phyloP scores from a whole-genome alignment of 2,329 filamentous ascomycete species.

The Fusarium xylarioides region DNA sequence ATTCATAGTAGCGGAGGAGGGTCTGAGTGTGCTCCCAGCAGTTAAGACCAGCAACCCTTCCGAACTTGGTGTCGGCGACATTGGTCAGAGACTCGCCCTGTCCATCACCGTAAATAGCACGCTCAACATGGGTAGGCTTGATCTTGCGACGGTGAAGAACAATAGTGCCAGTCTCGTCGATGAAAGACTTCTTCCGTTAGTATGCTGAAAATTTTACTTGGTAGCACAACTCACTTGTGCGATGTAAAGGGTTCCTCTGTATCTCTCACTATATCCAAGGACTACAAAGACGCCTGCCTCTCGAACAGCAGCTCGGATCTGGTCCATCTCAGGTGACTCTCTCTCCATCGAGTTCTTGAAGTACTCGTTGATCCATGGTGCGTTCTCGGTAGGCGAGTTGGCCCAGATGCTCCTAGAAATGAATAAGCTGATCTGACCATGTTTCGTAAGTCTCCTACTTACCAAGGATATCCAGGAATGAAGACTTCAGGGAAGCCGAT shows the following conservation, averaged over 20 bases:
- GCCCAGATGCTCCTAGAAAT: constrained; percentile 42
- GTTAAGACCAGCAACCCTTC: constrained; percentile 53
- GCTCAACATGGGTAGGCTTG: constrained; percentile 62
- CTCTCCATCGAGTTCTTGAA: constrained; percentile 54
- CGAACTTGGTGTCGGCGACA: constrained; percentile 50
- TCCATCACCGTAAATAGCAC: constrained; percentile 58
- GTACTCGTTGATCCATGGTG: constrained; percentile 54
- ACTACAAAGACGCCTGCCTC: constrained; percentile 55
- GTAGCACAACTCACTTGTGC: constrained; percentile 33
- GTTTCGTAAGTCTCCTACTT: constrained; percentile 6
- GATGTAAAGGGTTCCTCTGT: constrained; percentile 53
- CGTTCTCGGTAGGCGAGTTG: constrained; percentile 44
- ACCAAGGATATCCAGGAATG: constrained; percentile 59
- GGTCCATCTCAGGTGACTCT: constrained; percentile 53
- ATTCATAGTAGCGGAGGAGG: constrained; percentile 57
- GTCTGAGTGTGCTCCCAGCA: constrained; percentile 63
- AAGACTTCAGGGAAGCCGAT: constrained; percentile 57
- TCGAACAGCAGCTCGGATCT: constrained; percentile 55
- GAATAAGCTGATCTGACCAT: constrained; percentile 15
- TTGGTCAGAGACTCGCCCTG: constrained; percentile 49
- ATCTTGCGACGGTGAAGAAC: constrained; percentile 56
- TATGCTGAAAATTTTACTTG: accelerated
- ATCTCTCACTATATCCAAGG: constrained; percentile 54
- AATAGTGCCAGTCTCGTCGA: constrained; percentile 52
- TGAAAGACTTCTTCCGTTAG: constrained; percentile 46